Evolutionary conservation across 805 yeast species (phyloP).

Genomic region (Monosporozyma unispora): DNA sequence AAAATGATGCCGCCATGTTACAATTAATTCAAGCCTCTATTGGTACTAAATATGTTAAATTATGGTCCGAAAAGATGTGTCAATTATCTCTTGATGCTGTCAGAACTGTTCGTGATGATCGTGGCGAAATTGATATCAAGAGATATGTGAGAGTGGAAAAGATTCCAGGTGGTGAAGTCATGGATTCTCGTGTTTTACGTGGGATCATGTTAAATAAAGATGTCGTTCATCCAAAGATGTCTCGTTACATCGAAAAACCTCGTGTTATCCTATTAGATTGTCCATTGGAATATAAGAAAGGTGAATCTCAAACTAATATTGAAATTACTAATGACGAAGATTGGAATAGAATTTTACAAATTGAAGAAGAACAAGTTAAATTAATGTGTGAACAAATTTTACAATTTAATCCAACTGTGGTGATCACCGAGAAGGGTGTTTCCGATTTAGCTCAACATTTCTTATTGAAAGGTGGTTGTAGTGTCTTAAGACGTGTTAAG

Average conservation of each 20-base stretch:
- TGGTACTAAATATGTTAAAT: constrained; percentile 88
- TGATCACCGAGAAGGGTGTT: constrained; percentile 96
- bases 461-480: constrained; percentile 83
- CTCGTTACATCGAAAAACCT: constrained; percentile 80
- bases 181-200: constrained; percentile 77
- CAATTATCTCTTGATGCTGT: constrained; percentile 80
- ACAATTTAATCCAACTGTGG: constrained; percentile 83
- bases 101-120: constrained; percentile 58
- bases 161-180: constrained; percentile 96
- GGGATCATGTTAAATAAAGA: constrained; percentile 94
- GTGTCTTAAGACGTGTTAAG: constrained; percentile 87
- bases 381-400: constrained; percentile 76
- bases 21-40: constrained; percentile 81
- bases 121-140: constrained; percentile 83
- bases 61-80: constrained; percentile 92
- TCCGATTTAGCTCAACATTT: constrained; percentile 96
- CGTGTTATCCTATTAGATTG: constrained; percentile 84
- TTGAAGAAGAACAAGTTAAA: constrained; percentile 96
- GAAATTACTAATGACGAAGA: constrained; percentile 94
- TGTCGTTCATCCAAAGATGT: constrained; percentile 98
- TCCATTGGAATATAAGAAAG: constrained; percentile 96
- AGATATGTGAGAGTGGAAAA: constrained; percentile 90
- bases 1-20: constrained; percentile 79
- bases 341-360: constrained; percentile 90
- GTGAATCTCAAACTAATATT: constrained; percentile 96